Conservation (phyloP, 2,329 filamentous ascomycete genomes). For the Xylaria sp. region DNA sequence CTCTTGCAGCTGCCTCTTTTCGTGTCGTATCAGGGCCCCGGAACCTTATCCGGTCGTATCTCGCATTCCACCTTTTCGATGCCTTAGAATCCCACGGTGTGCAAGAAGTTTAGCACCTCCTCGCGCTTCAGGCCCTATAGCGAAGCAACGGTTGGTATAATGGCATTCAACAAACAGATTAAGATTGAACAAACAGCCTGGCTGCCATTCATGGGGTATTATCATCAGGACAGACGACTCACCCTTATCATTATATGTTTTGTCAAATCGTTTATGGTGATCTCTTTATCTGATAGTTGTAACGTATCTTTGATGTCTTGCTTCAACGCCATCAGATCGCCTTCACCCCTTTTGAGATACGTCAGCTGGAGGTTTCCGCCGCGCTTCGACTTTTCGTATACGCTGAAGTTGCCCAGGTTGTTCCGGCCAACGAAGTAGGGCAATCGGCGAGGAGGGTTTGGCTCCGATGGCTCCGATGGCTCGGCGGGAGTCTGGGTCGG, state of each 20-base stretch:
- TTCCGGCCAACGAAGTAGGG: constrained; percentile 78
- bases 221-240: constrained; percentile 18
- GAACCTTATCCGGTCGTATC: not conserved
- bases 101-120: constrained; percentile 34
- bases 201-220: not conserved
- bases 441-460: constrained; percentile 45
- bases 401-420: constrained; percentile 69
- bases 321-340: constrained; percentile 68
- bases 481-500: constrained; percentile 18
- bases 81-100: constrained; percentile 35
- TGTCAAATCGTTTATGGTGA: constrained; percentile 65
- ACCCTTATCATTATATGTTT: constrained; percentile 79
- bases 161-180: not conserved
- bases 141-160: not conserved
- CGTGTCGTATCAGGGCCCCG: not conserved
- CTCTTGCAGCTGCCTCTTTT: not conserved
- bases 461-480: constrained; percentile 7
- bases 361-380: constrained; percentile 80
- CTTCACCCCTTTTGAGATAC: constrained; percentile 77
- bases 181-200: not conserved
- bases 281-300: constrained; percentile 58
- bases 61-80: not conserved
- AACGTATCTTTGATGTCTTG: constrained; percentile 67
- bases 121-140: constrained; percentile 33
- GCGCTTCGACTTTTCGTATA: constrained; percentile 76